Conservation (phyloP, 1,284 basidiomycete genomes). For the Apiotrichum porosum region DNA sequence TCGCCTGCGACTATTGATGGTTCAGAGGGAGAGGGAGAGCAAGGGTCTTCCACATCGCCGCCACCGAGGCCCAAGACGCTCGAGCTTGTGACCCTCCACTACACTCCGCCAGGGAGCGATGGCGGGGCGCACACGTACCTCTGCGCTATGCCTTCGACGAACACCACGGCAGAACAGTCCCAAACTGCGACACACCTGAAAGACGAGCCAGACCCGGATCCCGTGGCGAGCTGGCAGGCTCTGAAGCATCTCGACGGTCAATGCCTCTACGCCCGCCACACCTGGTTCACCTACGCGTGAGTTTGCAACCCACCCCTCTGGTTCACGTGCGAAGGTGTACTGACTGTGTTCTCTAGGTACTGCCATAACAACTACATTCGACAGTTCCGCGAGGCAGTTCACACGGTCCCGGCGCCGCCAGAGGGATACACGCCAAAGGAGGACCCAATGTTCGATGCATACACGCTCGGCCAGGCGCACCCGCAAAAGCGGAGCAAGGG, state of each 20-base stretch:
- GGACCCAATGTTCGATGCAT: constrained; percentile 57
- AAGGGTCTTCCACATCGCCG: not conserved
- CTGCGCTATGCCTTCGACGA: constrained; percentile 39
- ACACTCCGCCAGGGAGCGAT: constrained; percentile 17
- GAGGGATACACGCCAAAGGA: constrained; percentile 59
- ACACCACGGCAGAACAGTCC: constrained; percentile 29
- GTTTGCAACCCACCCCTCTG: constrained; percentile 6
- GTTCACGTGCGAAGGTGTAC: no score
- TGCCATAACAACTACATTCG: constrained; percentile 84
- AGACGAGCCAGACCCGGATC: constrained; percentile 40
- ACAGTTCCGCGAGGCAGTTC: constrained; percentile 69
- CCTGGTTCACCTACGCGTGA: constrained; percentile 87
- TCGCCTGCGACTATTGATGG: constrained; percentile 56
- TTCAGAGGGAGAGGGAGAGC: not conserved
- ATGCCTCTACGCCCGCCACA: constrained; percentile 49
- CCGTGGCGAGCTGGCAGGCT: constrained; percentile 38
- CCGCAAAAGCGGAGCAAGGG: constrained; percentile 1
- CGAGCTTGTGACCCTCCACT: constrained; percentile 32
- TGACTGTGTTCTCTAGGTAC: constrained; percentile 51
- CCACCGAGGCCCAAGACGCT: constrained; percentile 6
- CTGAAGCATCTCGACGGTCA: constrained; percentile 50
- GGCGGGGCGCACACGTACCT: constrained; percentile 30
- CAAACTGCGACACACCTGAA: constrained; percentile 15
- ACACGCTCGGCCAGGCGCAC: constrained; percentile 41
- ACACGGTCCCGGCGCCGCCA: not conserved